Conservation (phyloP, 345 rosid genomes). For the Raphanus raphanistrum region DNA sequence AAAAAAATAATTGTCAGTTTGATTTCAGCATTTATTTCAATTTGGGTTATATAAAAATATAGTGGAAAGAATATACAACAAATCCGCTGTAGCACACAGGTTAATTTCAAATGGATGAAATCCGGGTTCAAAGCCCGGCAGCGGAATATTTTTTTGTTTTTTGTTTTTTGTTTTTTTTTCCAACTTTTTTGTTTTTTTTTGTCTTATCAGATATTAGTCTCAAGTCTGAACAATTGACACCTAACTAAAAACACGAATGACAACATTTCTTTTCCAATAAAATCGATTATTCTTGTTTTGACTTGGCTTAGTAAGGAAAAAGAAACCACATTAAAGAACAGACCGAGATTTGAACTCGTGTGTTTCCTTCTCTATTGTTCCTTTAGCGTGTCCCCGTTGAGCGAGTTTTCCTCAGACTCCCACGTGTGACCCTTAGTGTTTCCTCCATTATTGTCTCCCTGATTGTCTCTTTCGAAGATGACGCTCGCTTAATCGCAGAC, state of each 20-base stretch:
- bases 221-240: constrained; percentile 1
- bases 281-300: constrained; percentile 19
- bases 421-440: constrained; percentile 49
- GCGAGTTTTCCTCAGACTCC: constrained; percentile 54
- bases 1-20: not conserved
- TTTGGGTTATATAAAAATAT: not conserved
- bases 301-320: not conserved
- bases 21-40: not conserved
- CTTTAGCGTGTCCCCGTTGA: constrained; percentile 38
- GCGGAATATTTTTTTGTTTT: not conserved
- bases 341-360: not conserved
- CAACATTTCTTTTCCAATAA: not conserved
- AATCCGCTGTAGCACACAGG: not conserved
- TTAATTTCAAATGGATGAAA: not conserved
- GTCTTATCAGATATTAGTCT: not conserved
- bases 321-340: not conserved
- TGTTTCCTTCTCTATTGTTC: not conserved
- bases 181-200: too few species aligned
- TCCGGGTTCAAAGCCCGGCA: not conserved
- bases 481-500: constrained; percentile 36
- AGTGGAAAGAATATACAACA: not conserved
- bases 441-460: constrained; percentile 48
- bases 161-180: too few species aligned
- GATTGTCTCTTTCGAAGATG: constrained; percentile 49
- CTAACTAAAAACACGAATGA: constrained; percentile 1